phyloP scores from a whole-genome alignment of 2,329 filamentous ascomycete genomes.

The Aspergillus chevalieri region DNA sequence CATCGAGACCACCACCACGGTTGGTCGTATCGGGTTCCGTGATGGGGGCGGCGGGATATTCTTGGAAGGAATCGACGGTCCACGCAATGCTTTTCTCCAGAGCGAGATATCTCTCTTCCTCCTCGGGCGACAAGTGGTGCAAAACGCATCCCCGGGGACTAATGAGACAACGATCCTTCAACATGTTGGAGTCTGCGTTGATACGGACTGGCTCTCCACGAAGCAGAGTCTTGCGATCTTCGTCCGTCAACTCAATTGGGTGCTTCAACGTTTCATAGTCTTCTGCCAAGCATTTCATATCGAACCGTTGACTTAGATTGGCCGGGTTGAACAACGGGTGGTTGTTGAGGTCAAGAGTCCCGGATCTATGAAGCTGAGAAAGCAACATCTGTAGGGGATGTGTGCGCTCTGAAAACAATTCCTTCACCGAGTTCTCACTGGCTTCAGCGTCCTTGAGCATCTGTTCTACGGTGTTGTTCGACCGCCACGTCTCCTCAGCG shows the following conservation, averaged over 20 bases:
- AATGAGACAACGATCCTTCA: constrained; percentile 40
- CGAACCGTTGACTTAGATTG: constrained; percentile 35
- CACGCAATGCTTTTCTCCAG: constrained; percentile 34
- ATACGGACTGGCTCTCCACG: constrained; percentile 38
- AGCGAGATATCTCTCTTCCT: constrained; percentile 41
- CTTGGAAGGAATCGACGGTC: constrained; percentile 28
- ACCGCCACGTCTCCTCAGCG: constrained; percentile 28
- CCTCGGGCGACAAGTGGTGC: constrained; percentile 39
- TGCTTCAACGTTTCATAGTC: constrained; percentile 36
- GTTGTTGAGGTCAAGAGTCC: constrained; percentile 30
- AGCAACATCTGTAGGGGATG: constrained; percentile 33
- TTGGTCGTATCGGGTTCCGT: constrained; percentile 40
- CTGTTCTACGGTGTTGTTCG: constrained; percentile 36
- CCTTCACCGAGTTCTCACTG: constrained; percentile 30
- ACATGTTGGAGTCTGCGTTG: constrained; percentile 25
- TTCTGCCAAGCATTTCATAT: constrained; percentile 37
- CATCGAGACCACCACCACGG: constrained; percentile 39
- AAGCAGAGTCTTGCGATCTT: constrained; percentile 37
- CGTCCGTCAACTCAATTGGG: constrained; percentile 36
- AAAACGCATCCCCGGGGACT: constrained; percentile 41
- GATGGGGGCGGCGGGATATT: constrained; percentile 31
- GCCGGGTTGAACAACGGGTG: constrained; percentile 37
- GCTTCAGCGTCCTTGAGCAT: constrained; percentile 33
- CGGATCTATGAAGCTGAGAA: constrained; percentile 34
- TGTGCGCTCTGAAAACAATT: constrained; percentile 36